Evolutionary conservation across 352 stramenopile species (phyloP), one percentile per base, ranked within the genome.

Genomic region (Phytophthora constricta): DNA sequence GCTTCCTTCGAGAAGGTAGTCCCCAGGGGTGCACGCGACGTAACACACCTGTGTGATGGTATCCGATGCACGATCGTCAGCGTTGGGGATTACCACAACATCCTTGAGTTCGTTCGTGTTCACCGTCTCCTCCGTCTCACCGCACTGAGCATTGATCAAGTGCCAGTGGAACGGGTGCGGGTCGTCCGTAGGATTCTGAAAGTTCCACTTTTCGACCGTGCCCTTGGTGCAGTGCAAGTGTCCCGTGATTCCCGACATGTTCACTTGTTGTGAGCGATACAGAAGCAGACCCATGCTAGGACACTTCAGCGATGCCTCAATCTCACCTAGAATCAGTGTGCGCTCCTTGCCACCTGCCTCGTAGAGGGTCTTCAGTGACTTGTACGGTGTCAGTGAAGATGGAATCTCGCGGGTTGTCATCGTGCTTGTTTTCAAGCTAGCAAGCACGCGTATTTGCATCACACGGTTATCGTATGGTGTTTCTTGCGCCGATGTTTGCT

Each of bases 141-240:
- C 84, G 26, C 84, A 93, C 61, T 93, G 84, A 0, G 82, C 84
- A 58, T 90, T 91, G 5, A 93, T 74, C 51, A 93, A 72, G 59
- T 93, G 84, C 84, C 84, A 93, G 43, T 93, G 84, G 80, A 93
- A 93, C 37, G 84, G 84, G 49, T 93, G 84, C 28, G 82, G 77
- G 60, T 93, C 84, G 34, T 91, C 84, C 5, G 84, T 91, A 5
- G 84, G 84, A 72, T 93, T 93, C 65, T 89, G 79, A 70, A 93
- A 93, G 59, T 87, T 77, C 84, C 84, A 93, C 52, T 88, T 88
- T 71, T 93, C 84, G 5, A 93, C 84, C 59, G 85, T 91, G 22
- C 84, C 84, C 56, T 82, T 84, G 27, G 82, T 90, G 66, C 84
- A 93, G 37, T 75, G 62, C 43, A 91, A 50, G 47, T 61, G 78